Evolutionary conservation across 2,329 filamentous ascomycete genomes (phyloP).

Genomic region (Aspergillus costaricaensis): DNA sequence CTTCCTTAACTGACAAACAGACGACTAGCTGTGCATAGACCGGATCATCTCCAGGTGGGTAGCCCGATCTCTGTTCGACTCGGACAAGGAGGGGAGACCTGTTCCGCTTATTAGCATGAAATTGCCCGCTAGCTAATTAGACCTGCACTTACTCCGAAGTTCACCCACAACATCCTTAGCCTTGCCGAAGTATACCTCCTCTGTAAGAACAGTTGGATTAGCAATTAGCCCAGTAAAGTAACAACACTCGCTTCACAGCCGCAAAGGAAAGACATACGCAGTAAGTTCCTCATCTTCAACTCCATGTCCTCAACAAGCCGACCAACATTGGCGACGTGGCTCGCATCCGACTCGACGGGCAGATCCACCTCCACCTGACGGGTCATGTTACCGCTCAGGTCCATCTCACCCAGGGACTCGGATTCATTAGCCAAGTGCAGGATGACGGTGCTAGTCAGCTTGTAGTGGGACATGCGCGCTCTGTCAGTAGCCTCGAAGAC

Average conservation of each 20-base stretch:
- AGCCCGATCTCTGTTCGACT: conserved; percentile 79
- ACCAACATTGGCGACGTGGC: conserved; percentile 94
- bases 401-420: conserved; percentile 75
- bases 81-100: conserved; percentile 75
- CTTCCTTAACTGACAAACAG: background rate
- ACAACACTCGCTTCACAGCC: background rate
- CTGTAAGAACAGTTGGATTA: conserved; percentile 34
- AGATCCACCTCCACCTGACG: conserved; percentile 92
- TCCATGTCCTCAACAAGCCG: conserved; percentile 98
- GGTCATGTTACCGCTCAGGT: conserved; percentile 97
- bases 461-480: conserved; percentile 90
- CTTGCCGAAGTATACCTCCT: conserved; percentile 99
- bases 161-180: conserved; percentile 98
- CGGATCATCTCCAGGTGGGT: conserved; percentile 87
- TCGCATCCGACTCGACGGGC: conserved; percentile 83
- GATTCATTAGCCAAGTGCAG: conserved; percentile 74
- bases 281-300: conserved; percentile 95
- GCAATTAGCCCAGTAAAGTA: conserved; percentile 9
- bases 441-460: conserved; percentile 95
- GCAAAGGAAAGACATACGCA: conserved; percentile 56
- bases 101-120: conserved; percentile 16
- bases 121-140: background rate
- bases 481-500: conserved; percentile 96
- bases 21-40: conserved; percentile 49
- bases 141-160: conserved; percentile 67